These are phyloP conservation scores for Solanum acaule DNA, from an alignment of 257 asterid genomes.

Conservation along the genomic window DNA sequence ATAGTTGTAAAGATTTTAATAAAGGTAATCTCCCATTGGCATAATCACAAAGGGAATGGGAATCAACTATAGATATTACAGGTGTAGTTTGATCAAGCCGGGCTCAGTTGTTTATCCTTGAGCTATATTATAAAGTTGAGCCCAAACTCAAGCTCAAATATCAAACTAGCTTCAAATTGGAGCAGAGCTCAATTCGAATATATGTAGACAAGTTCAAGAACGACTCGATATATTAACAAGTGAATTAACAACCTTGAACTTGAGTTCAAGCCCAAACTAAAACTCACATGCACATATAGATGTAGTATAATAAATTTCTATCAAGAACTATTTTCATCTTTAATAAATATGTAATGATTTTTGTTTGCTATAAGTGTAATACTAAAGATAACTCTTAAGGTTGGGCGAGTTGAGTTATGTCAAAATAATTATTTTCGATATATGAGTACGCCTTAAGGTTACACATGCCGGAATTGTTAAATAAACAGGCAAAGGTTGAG, in stretches of 20 bases:
- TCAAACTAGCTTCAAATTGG: neutral
- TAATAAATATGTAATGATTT: neutral
- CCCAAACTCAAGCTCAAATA: neutral
- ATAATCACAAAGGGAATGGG: neutral
- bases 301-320: neutral
- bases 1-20: neutral
- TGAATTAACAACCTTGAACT: neutral
- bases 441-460: neutral
- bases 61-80: neutral
- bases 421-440: neutral
- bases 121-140: neutral
- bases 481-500: neutral
- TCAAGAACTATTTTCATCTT: neutral
- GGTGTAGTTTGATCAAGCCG: neutral
- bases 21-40: neutral
- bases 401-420: neutral
- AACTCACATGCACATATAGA: neutral
- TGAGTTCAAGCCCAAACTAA: neutral
- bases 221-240: neutral
- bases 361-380: neutral
- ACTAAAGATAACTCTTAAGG: neutral
- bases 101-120: neutral
- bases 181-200: neutral
- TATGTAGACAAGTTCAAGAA: neutral
- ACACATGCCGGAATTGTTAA: neutral